Conservation (phyloP, 1,284 basidiomycete genomes). For the Ganoderma boninense region DNA sequence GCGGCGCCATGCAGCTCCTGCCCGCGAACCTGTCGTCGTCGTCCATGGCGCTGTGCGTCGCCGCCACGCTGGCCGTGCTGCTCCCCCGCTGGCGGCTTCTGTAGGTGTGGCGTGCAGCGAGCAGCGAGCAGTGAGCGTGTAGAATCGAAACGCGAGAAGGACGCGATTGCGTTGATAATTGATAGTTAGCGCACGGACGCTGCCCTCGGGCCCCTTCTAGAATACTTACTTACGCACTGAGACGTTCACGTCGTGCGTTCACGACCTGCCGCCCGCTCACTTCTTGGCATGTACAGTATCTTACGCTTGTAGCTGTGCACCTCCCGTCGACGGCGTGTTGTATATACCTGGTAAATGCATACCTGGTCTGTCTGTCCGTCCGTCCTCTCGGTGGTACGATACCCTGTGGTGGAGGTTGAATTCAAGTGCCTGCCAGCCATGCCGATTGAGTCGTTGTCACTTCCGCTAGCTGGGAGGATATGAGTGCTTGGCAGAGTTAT, state of each 20-base stretch:
- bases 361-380: neutral
- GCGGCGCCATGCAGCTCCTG: slow-evolving; percentile 21
- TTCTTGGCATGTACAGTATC: neutral
- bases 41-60: slow-evolving; percentile 16
- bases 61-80: slow-evolving; percentile 14
- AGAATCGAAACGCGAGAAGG: neutral
- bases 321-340: neutral
- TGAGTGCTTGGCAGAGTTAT: no score
- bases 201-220: neutral
- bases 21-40: slow-evolving; percentile 13
- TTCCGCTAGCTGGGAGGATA: no score
- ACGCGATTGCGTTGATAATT: no score
- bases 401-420: no score
- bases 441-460: no score
- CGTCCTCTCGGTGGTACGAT: no score
- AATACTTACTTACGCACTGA: neutral
- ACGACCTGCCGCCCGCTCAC: neutral
- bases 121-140: neutral
- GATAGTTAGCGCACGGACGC: neutral
- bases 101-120: neutral
- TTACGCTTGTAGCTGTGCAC: no score
- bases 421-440: no score
- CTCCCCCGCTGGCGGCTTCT: slow-evolving; percentile 16
- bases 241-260: no score
- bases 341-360: slow-evolving; percentile 5